phyloP scores from a whole-genome alignment of 371 early-diverging fungal genomes.

The Capillidium rhysosporum region DNA sequence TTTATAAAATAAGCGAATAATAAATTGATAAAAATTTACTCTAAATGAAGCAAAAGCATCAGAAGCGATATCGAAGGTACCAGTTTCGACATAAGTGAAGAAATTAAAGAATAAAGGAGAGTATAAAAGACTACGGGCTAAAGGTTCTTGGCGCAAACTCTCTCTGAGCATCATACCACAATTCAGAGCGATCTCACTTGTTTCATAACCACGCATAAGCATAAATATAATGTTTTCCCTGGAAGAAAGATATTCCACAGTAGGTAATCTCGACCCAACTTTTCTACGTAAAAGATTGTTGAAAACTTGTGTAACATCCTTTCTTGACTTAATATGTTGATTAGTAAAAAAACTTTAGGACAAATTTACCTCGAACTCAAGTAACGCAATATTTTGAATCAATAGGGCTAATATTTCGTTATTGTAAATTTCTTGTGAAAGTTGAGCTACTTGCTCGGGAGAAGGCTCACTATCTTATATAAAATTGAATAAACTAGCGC shows the following conservation, averaged over 20 bases:
- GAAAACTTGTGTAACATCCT: conserved; percentile 95
- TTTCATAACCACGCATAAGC: conserved; percentile 67
- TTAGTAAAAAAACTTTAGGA: background rate
- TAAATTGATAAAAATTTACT: conserved; percentile 10
- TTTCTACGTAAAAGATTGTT: conserved; percentile 86
- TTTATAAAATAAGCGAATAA: background rate
- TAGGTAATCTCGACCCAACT: conserved; percentile 85
- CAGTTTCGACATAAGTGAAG: conserved; percentile 83
- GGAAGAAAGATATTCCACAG: conserved; percentile 79
- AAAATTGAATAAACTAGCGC: background rate
- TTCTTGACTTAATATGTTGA: conserved; percentile 45
- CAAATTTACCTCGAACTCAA: conserved; percentile 80
- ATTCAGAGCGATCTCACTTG: conserved; percentile 84
- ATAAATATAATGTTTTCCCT: conserved; percentile 60
- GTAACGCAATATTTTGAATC: conserved; percentile 60
- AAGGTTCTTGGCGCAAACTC: conserved; percentile 81
- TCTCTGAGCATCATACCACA: conserved; percentile 94
- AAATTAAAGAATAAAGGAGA: conserved; percentile 77
- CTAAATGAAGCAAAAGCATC: conserved; percentile 97
- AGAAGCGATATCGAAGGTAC: conserved; percentile 92
- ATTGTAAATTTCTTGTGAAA: conserved; percentile 85
- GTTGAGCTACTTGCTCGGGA: conserved; percentile 79
- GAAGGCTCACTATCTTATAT: conserved; percentile 57
- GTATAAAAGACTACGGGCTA: conserved; percentile 66
- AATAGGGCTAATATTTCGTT: conserved; percentile 69